A percentile compares a stretch with the other conserved stretches of the same genome.
These are phyloP conservation scores for Lophiotrema nucula DNA, from an alignment of 495 filamentous ascomycete genomes.

Conservation along the genomic window DNA sequence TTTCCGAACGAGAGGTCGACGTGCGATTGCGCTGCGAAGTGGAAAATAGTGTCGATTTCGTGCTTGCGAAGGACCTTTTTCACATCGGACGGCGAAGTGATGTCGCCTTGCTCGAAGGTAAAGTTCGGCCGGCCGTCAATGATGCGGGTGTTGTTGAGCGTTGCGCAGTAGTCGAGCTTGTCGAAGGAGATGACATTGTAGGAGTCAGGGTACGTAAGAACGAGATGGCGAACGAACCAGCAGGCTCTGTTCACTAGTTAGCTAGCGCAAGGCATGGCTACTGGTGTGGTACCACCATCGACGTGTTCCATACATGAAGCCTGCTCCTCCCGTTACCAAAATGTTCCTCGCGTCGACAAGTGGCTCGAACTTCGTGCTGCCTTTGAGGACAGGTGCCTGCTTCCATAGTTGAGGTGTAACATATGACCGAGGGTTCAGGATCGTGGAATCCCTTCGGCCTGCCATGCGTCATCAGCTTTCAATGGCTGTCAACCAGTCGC, in stretches of 20 bases:
- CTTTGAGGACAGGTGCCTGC: slow-evolving; percentile 62
- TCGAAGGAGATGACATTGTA: slow-evolving; percentile 77
- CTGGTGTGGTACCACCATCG: no score
- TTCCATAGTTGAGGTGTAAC: slow-evolving; percentile 52
- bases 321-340: slow-evolving; percentile 69
- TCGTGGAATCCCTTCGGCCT: slow-evolving; percentile 32
- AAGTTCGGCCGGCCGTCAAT: slow-evolving; percentile 65
- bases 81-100: slow-evolving; percentile 61
- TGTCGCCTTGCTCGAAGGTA: slow-evolving; percentile 69
- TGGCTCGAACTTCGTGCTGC: slow-evolving; percentile 63
- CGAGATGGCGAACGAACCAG: slow-evolving; percentile 71
- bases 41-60: slow-evolving; percentile 71
- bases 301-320: slow-evolving; percentile 59
- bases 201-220: slow-evolving; percentile 60
- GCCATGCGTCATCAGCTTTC: background rate
- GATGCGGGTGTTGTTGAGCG: slow-evolving; percentile 64
- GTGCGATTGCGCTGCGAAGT: slow-evolving; percentile 74
- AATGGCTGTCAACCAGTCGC: background rate
- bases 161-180: slow-evolving; percentile 72
- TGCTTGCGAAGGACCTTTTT: slow-evolving; percentile 57
- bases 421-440: slow-evolving; percentile 32
- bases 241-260: slow-evolving; percentile 51
- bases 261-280: background rate
- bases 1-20: slow-evolving; percentile 72
- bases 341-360: slow-evolving; percentile 65